Evolutionary conservation across 306 rosid species (phyloP).

Genomic region (Cucurbita moschata): DNA sequence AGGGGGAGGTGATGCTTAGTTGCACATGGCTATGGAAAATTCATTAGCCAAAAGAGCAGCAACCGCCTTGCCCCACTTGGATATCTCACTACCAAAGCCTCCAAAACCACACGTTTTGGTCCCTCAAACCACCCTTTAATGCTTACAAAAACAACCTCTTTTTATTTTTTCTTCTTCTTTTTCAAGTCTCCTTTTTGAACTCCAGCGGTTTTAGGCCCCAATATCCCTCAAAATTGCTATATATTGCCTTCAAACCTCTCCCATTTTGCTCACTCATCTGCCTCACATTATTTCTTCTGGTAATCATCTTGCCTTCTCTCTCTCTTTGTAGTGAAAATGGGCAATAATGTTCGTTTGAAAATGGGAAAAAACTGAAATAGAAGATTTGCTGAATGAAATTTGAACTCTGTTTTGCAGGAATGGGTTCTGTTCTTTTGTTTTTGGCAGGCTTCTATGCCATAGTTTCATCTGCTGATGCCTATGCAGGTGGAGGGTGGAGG

Average conservation of each 20-base stretch:
- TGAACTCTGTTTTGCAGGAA: constrained; percentile 37
- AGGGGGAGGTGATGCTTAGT: constrained; percentile 29
- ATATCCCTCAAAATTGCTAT: constrained; percentile 21
- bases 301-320: constrained; percentile 16
- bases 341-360: background rate
- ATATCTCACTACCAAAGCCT: constrained; percentile 19
- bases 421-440: constrained; percentile 34
- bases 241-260: constrained; percentile 18
- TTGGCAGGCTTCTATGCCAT: constrained; percentile 33
- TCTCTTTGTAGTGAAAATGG: background rate
- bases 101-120: constrained; percentile 57
- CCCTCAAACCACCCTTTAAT: constrained; percentile 17
- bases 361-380: background rate
- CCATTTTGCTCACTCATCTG: constrained; percentile 29
- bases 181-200: background rate
- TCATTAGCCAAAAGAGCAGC: constrained; percentile 10
- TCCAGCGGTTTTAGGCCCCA: constrained; percentile 24
- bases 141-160: background rate
- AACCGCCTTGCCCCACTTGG: constrained; percentile 36
- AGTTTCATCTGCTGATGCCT: constrained; percentile 38
- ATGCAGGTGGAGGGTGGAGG: constrained; percentile 63
- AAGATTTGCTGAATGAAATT: constrained; percentile 11
- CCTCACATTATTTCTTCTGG: constrained; percentile 22
- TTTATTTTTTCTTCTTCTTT: background rate
- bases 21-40: constrained; percentile 43